Percentiles rank a stretch among this genome's conserved stretches.
These are phyloP conservation scores for Stevia rebaudiana DNA, from an alignment of 140 eudicot genomes.

Conservation along the genomic window DNA sequence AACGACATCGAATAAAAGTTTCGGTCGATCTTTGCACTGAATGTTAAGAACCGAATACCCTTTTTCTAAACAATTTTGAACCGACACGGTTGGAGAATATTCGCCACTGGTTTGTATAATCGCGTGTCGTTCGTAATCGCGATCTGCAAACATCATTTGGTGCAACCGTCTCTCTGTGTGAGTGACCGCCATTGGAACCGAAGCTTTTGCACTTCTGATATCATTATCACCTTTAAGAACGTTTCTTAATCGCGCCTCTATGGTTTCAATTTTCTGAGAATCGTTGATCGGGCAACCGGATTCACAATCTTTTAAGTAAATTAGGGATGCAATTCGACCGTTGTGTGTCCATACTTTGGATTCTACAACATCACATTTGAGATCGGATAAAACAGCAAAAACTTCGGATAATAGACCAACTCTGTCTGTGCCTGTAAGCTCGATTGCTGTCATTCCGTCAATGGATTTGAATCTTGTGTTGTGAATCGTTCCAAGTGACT, in stretches of 20 bases:
- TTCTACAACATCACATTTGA: slow-evolving; percentile 68
- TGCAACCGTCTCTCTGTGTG: slow-evolving; percentile 94
- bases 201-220: slow-evolving; percentile 72
- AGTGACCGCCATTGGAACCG: slow-evolving; percentile 57
- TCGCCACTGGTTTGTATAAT: slow-evolving; percentile 32
- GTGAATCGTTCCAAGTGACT: slow-evolving; percentile 71
- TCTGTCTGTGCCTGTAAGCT: slow-evolving; percentile 78
- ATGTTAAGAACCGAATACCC: slow-evolving; percentile 75
- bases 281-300: slow-evolving; percentile 67
- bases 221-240: slow-evolving; percentile 89
- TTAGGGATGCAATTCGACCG: slow-evolving; percentile 75
- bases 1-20: slow-evolving; percentile 77
- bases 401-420: slow-evolving; percentile 89
- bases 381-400: slow-evolving; percentile 65
- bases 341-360: slow-evolving; percentile 92
- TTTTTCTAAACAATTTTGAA: slow-evolving; percentile 69
- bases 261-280: slow-evolving; percentile 43
- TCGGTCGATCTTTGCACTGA: slow-evolving; percentile 72
- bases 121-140: slow-evolving; percentile 64
- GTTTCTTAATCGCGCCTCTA: slow-evolving; percentile 58
- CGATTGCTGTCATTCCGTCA: slow-evolving; percentile 72
- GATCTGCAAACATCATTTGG: slow-evolving; percentile 89
- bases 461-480: slow-evolving; percentile 34
- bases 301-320: slow-evolving; percentile 65
- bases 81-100: slow-evolving; percentile 46